Percentiles rank a stretch among this genome's conserved stretches.
These are phyloP conservation scores for Phytophthora crassamura DNA, from an alignment of 352 stramenopile species.

Conservation along the genomic window DNA sequence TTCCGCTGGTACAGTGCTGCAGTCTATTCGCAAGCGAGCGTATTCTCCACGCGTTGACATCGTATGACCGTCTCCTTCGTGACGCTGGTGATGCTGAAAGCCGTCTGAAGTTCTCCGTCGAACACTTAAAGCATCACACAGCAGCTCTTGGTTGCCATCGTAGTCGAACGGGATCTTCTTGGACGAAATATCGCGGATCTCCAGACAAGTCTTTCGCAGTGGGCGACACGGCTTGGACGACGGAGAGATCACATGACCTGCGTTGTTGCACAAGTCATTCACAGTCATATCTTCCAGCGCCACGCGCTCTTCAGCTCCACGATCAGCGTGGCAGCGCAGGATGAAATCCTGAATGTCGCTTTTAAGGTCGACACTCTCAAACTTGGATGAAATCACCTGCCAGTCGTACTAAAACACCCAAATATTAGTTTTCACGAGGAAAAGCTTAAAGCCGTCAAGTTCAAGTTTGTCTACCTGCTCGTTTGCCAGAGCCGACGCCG, in stretches of 20 bases:
- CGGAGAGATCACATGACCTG: conserved; percentile 44
- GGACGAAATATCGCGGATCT: conserved; percentile 70
- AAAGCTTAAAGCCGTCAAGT: no score
- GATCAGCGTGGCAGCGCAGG: conserved; percentile 33
- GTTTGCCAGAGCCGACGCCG: conserved; percentile 81
- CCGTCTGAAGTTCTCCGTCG: conserved; percentile 1
- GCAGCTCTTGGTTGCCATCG: conserved; percentile 57
- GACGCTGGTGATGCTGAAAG: conserved; percentile 1
- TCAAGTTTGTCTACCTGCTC: conserved; percentile 52
- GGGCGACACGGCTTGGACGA: conserved; percentile 54
- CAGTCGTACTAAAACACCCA: conserved; percentile 71
- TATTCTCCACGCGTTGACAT: not conserved
- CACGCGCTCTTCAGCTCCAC: conserved; percentile 13
- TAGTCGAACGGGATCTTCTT: conserved; percentile 70
- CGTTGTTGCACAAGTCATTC: conserved; percentile 62
- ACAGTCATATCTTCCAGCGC: conserved; percentile 61
- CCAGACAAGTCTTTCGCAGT: conserved; percentile 57
- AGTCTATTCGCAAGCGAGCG: conserved; percentile 20
- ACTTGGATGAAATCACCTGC: conserved; percentile 77
- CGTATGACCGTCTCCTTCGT: conserved; percentile 13
- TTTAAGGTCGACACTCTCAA: conserved; percentile 79
- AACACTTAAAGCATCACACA: conserved; percentile 55
- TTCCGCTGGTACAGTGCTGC: conserved; percentile 6
- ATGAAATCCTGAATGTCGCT: conserved; percentile 79
- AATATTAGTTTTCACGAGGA: no score